phyloP scores from a whole-genome alignment of 139 green algal species.

The Chlorella sorokiniana region DNA sequence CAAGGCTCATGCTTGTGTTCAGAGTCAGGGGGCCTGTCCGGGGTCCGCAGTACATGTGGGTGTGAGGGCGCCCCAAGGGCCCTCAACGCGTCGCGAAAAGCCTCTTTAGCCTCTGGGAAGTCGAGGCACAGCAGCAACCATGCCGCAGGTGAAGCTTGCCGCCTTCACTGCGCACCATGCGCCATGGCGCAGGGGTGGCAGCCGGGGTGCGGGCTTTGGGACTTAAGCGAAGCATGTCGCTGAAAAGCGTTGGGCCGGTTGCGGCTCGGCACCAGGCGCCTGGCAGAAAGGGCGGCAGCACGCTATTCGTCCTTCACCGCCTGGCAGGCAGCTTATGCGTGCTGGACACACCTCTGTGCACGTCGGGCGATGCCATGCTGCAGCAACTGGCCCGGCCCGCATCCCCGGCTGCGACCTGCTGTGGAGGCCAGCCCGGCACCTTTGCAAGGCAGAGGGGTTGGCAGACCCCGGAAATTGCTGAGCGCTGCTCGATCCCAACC shows the following conservation, averaged over 20 bases:
- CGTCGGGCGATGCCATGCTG: no score
- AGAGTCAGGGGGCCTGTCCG: no score
- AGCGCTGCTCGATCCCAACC: no score
- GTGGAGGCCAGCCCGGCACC: no score
- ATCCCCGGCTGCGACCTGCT: no score
- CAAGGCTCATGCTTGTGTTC: no score
- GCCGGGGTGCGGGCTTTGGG: neutral
- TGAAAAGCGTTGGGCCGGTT: neutral
- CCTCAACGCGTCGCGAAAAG: neutral
- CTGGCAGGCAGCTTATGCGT: neutral
- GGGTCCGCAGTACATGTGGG: no score
- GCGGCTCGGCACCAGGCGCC: neutral
- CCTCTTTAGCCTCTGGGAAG: conserved; percentile 11
- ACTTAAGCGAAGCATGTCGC: no score
- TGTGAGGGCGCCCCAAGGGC: neutral
- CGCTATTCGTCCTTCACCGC: neutral
- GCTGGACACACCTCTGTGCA: no score
- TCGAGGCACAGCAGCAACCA: conserved; percentile 1
- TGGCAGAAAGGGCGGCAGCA: neutral
- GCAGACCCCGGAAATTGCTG: no score
- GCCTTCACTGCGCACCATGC: neutral
- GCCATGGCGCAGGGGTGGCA: neutral
- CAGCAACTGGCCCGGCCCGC: no score
- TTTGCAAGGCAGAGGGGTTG: no score
- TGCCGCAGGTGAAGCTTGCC: conserved; percentile 18